Conservation (phyloP, 2,329 filamentous ascomycete genomes). For the Microcyclosporella mali region DNA sequence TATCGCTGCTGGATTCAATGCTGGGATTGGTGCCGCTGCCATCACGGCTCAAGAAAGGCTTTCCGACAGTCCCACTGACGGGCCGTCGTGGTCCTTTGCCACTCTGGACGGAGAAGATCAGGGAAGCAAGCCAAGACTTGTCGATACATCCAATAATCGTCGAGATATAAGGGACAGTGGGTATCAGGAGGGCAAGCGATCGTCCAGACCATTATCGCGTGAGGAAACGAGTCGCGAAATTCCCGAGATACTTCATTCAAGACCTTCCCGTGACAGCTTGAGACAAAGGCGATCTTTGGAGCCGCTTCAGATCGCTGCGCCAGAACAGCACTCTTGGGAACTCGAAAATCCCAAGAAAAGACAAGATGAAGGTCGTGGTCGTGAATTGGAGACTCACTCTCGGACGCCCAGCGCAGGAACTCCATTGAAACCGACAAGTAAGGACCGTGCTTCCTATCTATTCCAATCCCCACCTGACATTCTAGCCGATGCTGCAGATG, state of each 20-base stretch:
- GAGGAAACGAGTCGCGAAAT: conserved; percentile 11
- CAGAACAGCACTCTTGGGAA: conserved; percentile 11
- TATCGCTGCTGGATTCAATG: conserved; percentile 2
- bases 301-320: conserved; percentile 25
- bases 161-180: conserved; percentile 38
- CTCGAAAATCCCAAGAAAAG: conserved; percentile 18
- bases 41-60: conserved; percentile 7
- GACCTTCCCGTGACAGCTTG: conserved; percentile 25
- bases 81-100: conserved; percentile 19
- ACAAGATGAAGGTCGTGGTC: conserved; percentile 7
- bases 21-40: conserved; percentile 7
- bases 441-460: conserved; percentile 42
- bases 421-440: conserved; percentile 39
- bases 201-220: conserved; percentile 11
- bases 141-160: conserved; percentile 10
- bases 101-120: conserved; percentile 8
- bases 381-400: conserved; percentile 8
- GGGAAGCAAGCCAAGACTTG: neutral
- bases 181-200: conserved; percentile 32
- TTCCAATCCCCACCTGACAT: conserved; percentile 39
- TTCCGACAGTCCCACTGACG: conserved; percentile 4
- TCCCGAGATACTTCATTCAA: conserved; percentile 16
- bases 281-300: conserved; percentile 26
- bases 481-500: conserved; percentile 4
- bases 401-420: conserved; percentile 24